phyloP scores from a whole-genome alignment of 495 filamentous ascomycete genomes.

The Xylaria flabelliformis region DNA sequence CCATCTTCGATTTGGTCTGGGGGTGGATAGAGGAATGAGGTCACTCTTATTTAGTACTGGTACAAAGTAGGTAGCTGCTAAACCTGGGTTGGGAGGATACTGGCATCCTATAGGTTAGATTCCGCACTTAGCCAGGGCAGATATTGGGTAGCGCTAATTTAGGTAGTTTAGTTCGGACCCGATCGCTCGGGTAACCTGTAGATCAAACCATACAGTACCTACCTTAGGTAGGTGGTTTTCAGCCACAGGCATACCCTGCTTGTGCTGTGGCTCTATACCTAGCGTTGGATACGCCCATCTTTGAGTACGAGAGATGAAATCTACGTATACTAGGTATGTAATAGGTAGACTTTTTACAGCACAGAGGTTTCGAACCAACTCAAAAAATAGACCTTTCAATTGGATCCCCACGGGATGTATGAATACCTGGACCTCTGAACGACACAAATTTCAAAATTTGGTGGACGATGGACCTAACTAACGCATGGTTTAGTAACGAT shows the following conservation, averaged over 20 bases:
- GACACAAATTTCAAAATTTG: background rate
- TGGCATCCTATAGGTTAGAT: background rate
- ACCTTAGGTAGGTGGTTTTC: background rate
- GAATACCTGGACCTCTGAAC: background rate
- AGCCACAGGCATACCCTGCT: background rate
- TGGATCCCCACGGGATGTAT: background rate
- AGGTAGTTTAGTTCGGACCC: background rate
- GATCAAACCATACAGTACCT: no score
- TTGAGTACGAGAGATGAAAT: background rate
- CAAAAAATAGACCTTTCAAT: background rate
- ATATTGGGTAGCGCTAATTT: background rate
- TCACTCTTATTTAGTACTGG: background rate
- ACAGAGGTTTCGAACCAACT: background rate
- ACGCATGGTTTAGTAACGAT: background rate
- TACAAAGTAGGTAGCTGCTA: no score
- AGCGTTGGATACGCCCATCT: background rate
- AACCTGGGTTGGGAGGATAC: background rate
- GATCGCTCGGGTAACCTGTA: background rate
- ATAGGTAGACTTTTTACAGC: no score
- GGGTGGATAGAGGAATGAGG: slow-evolving; percentile 7
- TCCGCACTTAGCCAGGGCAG: background rate
- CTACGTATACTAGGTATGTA: no score
- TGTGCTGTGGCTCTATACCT: background rate
- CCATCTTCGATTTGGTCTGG: slow-evolving; percentile 6
- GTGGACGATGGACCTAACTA: background rate